Conservation (phyloP, 176 grass and related monocot species). For the Dactylis glomerata region DNA sequence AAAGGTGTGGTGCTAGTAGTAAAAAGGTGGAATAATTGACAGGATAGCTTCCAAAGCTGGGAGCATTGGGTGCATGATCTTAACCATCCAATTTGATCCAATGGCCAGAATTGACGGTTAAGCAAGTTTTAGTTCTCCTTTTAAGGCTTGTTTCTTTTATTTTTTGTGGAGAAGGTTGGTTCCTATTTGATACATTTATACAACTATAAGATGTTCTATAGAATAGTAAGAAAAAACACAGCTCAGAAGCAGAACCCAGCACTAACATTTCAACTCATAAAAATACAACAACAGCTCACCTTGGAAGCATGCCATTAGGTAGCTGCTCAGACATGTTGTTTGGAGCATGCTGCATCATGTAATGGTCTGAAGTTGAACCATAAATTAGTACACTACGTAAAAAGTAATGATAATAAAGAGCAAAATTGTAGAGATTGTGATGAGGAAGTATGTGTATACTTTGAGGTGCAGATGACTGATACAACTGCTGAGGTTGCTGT, state of each 20-base stretch:
- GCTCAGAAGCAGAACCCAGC: constrained; percentile 22
- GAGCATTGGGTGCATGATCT: neutral
- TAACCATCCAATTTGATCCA: constrained; percentile 1
- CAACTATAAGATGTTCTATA: neutral
- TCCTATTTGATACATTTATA: neutral
- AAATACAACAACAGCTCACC: constrained; percentile 28
- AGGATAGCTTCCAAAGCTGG: neutral
- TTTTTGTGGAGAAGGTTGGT: neutral
- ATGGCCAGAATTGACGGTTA: neutral
- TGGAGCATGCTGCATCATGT: constrained; percentile 69
- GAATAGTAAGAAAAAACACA: neutral
- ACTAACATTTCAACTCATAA: constrained; percentile 19
- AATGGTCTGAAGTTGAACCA: constrained; percentile 65
- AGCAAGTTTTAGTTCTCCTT: neutral
- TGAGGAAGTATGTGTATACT: constrained; percentile 49
- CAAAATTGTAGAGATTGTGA: neutral
- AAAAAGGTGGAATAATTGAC: constrained; percentile 3
- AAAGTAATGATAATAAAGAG: neutral
- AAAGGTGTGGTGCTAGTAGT: neutral
- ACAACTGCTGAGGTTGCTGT: constrained; percentile 54
- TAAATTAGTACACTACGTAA: constrained; percentile 25
- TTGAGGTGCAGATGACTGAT: constrained; percentile 56
- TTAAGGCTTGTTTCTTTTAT: neutral
- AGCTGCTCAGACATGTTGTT: constrained; percentile 55
- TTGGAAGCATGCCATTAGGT: constrained; percentile 52